Conservation (phyloP, 305 asterid genomes). For the Solanum chacoense region DNA sequence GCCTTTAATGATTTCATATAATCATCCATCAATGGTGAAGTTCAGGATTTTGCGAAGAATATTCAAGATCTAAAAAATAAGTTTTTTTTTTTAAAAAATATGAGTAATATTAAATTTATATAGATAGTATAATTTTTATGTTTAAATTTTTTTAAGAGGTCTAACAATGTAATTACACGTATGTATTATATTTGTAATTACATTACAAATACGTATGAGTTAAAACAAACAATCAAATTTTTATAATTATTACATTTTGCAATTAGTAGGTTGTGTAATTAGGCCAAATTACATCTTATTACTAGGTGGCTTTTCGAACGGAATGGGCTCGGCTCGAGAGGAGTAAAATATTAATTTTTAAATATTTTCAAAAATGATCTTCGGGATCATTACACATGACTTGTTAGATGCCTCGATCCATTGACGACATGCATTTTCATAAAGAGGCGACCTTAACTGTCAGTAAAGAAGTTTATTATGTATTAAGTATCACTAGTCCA, state of each 20-base stretch:
- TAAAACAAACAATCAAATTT: neutral
- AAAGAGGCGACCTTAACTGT: neutral
- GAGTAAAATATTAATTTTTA: too few species aligned
- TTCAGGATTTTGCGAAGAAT: too few species aligned
- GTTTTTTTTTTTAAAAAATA: too few species aligned
- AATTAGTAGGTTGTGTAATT: neutral
- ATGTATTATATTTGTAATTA: neutral
- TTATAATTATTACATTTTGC: neutral
- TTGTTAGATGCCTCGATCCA: neutral
- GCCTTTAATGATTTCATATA: too few species aligned
- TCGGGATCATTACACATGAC: neutral
- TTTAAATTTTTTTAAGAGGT: neutral
- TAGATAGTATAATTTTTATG: too few species aligned
- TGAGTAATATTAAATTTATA: too few species aligned
- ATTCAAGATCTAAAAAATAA: too few species aligned
- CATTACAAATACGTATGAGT: neutral
- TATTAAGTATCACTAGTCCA: neutral
- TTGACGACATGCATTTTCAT: neutral
- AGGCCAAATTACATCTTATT: neutral
- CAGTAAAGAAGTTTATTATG: neutral
- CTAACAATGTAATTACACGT: neutral
- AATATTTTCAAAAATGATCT: too few species aligned
- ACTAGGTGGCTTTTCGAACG: neutral
- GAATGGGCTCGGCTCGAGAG: neutral
- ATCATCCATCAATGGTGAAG: too few species aligned